These are phyloP conservation scores for Chaetoscypha palmicola DNA, from an alignment of 2,329 filamentous ascomycete genomes.

Conservation along the genomic window DNA sequence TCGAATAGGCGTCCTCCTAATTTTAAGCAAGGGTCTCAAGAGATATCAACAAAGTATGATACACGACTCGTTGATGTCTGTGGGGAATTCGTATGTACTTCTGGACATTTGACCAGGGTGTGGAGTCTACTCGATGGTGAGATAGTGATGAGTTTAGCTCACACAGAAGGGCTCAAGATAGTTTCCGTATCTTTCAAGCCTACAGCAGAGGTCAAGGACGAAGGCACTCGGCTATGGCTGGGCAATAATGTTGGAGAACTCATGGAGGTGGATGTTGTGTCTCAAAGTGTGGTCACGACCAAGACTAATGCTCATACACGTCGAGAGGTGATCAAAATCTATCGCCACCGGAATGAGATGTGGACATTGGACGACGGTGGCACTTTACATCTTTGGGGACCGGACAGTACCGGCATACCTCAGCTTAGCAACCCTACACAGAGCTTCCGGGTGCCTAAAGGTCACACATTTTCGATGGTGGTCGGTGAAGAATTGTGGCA, in stretches of 20 bases:
- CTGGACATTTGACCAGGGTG: constrained; percentile 76
- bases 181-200: constrained; percentile 83
- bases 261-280: constrained; percentile 76
- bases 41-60: constrained; percentile 81
- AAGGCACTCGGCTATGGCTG: constrained; percentile 79
- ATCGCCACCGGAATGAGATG: constrained; percentile 78
- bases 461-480: constrained; percentile 82
- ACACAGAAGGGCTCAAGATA: constrained; percentile 78
- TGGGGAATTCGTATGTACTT: constrained; percentile 79
- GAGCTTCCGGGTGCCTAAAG: constrained; percentile 70
- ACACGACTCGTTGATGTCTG: constrained; percentile 81
- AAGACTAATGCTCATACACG: constrained; percentile 69
- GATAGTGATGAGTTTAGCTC: constrained; percentile 69
- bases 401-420: constrained; percentile 64
- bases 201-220: constrained; percentile 65
- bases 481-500: constrained; percentile 84
- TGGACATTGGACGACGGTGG: constrained; percentile 93
- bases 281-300: constrained; percentile 61
- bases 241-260: constrained; percentile 85
- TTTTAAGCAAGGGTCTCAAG: constrained; percentile 62
- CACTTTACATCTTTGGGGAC: constrained; percentile 78
- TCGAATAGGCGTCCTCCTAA: constrained; percentile 78
- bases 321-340: constrained; percentile 75
- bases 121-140: constrained; percentile 84
- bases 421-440: constrained; percentile 66